Evolutionary conservation across 2,329 filamentous ascomycete genomes (phyloP).

Genomic region (Colletotrichum gloeosporioides): DNA sequence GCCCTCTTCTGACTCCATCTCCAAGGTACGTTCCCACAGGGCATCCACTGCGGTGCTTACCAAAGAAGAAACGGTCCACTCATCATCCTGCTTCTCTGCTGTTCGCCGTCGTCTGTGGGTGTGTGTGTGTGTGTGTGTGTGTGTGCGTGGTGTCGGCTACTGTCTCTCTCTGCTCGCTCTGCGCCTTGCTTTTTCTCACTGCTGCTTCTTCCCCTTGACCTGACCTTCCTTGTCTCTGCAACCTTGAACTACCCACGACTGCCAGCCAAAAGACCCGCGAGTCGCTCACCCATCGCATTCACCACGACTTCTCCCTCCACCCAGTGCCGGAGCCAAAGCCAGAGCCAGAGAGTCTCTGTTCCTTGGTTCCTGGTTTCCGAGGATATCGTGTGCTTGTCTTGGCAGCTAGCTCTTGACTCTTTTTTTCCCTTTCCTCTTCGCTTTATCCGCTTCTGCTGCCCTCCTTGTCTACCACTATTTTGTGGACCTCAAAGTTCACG

Average conservation of each 20-base stretch:
- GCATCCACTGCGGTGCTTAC: conserved; percentile 17
- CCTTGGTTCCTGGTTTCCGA: background rate
- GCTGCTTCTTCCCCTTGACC: background rate
- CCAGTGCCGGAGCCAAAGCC: background rate
- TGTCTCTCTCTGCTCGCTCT: background rate
- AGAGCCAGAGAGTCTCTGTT: background rate
- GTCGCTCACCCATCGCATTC: background rate
- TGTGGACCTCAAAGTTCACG: conserved; percentile 29
- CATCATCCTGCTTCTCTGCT: conserved; percentile 9
- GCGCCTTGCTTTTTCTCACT: background rate
- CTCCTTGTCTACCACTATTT: conserved; percentile 20
- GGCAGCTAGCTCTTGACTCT: conserved; percentile 23
- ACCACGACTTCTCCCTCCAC: background rate
- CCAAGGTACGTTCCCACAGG: conserved; percentile 17
- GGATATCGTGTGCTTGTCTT: conserved; percentile 6
- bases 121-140: background rate
- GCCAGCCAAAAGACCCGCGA: background rate
- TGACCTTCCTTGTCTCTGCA: conserved; percentile 1
- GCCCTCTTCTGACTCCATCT: conserved; percentile 21
- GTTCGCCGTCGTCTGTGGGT: background rate
- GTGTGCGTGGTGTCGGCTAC: background rate
- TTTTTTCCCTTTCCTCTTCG: background rate
- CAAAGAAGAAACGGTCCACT: conserved; percentile 21
- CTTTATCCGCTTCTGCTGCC: conserved; percentile 11
- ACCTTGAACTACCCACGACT: conserved; percentile 10